Evolutionary conservation across 331 rosid genomes (phyloP).

Genomic region (Erythrophleum ivorense): DNA sequence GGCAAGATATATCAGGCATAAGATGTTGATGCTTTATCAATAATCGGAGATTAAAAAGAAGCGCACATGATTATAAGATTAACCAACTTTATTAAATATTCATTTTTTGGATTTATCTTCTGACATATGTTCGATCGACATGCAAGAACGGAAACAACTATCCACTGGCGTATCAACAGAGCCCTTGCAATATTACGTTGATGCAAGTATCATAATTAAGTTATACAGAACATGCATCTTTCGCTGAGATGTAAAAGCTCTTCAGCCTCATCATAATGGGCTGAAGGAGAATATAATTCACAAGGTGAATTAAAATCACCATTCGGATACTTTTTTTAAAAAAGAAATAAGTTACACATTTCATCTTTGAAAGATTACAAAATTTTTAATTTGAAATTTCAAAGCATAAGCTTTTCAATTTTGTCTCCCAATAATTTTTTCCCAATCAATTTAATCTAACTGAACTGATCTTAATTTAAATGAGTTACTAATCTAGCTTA

Average conservation of each 20-base stretch:
- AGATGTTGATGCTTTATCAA: constrained; percentile 9
- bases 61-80: constrained; percentile 36
- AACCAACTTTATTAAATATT: constrained; percentile 29
- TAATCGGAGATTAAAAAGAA: constrained; percentile 28
- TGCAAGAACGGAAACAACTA: background rate
- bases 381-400: background rate
- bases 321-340: background rate
- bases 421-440: too few relatives aligned
- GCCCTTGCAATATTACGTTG: background rate
- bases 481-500: background rate
- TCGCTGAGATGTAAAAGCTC: background rate
- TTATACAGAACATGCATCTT: background rate
- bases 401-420: too few relatives aligned
- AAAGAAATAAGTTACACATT: background rate
- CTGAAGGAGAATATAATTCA: constrained; percentile 37
- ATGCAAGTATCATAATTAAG: background rate
- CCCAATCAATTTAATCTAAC: too few relatives aligned
- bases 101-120: background rate
- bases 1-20: constrained; percentile 24
- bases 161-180: background rate
- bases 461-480: too few relatives aligned
- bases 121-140: background rate
- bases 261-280: constrained; percentile 18
- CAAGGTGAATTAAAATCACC: constrained; percentile 31
- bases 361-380: background rate